A percentile compares a stretch with the other conserved stretches of the same genome.
phyloP scores from a whole-genome alignment of 352 stramenopile genomes.

The Halophytophthora polymorphica region DNA sequence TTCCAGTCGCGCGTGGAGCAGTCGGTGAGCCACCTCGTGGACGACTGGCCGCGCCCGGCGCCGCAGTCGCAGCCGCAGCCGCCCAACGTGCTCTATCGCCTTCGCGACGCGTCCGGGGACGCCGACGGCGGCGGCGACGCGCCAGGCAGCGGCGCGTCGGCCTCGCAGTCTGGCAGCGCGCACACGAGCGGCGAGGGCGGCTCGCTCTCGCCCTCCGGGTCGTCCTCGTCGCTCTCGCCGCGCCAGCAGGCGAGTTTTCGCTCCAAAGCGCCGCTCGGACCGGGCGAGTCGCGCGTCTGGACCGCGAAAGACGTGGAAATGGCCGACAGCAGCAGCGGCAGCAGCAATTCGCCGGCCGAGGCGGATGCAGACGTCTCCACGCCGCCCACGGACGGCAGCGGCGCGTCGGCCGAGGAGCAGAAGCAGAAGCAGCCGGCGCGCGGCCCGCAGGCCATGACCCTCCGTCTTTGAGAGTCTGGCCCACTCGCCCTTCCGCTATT shows the following conservation, averaged over 20 bases:
- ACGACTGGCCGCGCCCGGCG: constrained; percentile 45
- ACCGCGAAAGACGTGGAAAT: constrained; percentile 1
- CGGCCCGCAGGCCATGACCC: constrained; percentile 19
- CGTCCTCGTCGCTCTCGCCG: constrained; percentile 21
- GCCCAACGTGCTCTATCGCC: constrained; percentile 38
- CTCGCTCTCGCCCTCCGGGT: constrained; percentile 24
- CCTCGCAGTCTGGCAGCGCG: constrained; percentile 1
- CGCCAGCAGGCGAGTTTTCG: constrained; percentile 7
- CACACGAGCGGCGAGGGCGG: constrained; percentile 6
- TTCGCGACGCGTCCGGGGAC: constrained; percentile 14
- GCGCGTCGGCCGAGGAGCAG: background rate
- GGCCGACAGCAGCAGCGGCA: constrained; percentile 2
- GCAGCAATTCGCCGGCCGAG: background rate
- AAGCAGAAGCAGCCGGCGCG: background rate
- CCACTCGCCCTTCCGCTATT: no score
- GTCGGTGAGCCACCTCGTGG: constrained; percentile 60
- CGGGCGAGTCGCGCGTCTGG: constrained; percentile 6
- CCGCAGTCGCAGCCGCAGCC: background rate
- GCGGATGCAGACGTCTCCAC: constrained; percentile 1
- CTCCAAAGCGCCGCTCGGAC: background rate
- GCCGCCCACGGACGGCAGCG: constrained; percentile 11
- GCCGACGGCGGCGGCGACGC: constrained; percentile 8
- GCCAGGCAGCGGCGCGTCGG: constrained; percentile 12
- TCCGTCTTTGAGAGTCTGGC: constrained; percentile 20
- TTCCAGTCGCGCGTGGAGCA: constrained; percentile 64